phyloP scores from a whole-genome alignment of 2,329 filamentous ascomycete species.

The Neophaeococcomyces mojaviensis region DNA sequence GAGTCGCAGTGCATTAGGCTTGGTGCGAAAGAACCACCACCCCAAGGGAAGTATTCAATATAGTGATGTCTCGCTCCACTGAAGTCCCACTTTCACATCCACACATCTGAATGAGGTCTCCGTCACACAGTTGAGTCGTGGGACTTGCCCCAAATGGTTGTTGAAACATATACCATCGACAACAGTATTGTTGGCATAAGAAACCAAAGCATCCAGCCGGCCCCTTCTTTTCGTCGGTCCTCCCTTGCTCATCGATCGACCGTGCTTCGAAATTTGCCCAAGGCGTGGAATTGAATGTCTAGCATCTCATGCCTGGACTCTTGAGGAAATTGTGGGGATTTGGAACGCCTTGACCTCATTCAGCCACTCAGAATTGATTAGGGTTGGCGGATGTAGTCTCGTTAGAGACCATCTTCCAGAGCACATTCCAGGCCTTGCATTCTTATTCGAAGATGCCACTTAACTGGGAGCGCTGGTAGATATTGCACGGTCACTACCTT shows the following conservation, averaged over 20 bases:
- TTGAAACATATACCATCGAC: neutral
- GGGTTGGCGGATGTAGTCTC: conserved; percentile 8
- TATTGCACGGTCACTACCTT: neutral
- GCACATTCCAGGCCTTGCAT: conserved; percentile 21
- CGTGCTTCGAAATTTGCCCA: conserved; percentile 2
- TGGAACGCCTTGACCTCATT: conserved; percentile 9
- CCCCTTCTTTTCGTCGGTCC: neutral
- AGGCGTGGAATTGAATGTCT: conserved; percentile 8
- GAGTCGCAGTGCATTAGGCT: neutral
- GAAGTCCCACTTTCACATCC: neutral
- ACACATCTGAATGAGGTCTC: neutral
- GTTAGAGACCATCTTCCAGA: conserved; percentile 14
- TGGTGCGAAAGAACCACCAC: neutral
- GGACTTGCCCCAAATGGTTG: conserved; percentile 5
- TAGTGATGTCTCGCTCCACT: neutral
- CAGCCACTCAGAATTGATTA: conserved; percentile 15
- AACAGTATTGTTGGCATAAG: neutral
- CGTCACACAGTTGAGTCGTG: neutral
- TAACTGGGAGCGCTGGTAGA: conserved; percentile 8
- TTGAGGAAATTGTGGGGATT: conserved; percentile 1
- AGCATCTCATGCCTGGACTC: conserved; percentile 12
- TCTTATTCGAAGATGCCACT: conserved; percentile 12
- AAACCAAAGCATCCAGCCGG: neutral
- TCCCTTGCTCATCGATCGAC: conserved; percentile 6
- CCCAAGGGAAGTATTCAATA: neutral